Conservation (phyloP, 129 eudicot species). For the Kitagawia praeruptora region DNA sequence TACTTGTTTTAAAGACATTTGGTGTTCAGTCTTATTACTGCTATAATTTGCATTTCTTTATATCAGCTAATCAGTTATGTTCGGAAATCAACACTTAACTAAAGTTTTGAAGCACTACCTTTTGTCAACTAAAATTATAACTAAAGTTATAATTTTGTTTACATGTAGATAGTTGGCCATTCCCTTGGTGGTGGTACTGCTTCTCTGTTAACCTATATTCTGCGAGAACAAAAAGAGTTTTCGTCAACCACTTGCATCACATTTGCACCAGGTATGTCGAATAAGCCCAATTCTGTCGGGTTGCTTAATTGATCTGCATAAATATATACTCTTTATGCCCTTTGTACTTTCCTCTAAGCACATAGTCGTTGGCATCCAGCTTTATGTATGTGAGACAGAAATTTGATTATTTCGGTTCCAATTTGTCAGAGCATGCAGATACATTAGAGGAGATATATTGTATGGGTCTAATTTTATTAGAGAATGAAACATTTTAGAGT, state of each 20-base stretch:
- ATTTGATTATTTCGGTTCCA: neutral
- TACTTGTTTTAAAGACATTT: neutral
- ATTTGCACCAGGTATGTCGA: conserved; percentile 83
- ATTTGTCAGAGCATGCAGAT: neutral
- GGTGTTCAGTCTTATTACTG: neutral
- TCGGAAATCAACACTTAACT: no score
- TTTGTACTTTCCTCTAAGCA: neutral
- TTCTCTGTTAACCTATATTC: conserved; percentile 85
- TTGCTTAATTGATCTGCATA: neutral
- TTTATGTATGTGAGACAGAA: neutral
- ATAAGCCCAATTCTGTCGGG: neutral
- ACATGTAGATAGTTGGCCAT: conserved; percentile 83
- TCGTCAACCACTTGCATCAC: conserved; percentile 71
- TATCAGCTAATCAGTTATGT: no score
- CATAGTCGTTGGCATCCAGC: neutral
- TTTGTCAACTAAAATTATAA: no score
- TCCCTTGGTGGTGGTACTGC: conserved; percentile 99
- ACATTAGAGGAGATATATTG: neutral
- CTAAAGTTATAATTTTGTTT: no score
- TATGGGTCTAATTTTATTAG: neutral
- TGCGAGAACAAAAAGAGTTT: conserved; percentile 88
- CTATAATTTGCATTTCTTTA: neutral
- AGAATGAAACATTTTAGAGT: neutral
- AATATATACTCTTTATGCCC: neutral
- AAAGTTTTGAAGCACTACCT: no score